phyloP scores from a whole-genome alignment of 768 basidiomycete species.

The Saitozyma sp. region DNA sequence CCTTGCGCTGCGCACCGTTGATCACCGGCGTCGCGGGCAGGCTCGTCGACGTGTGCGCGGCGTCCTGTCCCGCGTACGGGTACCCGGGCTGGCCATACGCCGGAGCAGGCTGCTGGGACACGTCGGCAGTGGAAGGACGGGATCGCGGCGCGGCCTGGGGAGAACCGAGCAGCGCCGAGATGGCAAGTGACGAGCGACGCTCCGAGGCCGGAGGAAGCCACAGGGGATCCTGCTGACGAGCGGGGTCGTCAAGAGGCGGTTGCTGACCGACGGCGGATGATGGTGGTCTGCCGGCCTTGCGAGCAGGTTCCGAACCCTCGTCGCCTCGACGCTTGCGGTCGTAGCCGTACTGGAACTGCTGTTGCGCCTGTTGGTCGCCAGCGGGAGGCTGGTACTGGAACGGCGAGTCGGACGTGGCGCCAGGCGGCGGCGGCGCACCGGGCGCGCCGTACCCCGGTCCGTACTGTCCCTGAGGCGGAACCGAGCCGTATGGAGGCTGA shows the following conservation, averaged over 20 bases:
- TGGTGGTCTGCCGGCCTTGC: constrained; percentile 9
- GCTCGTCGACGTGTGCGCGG: too few species aligned
- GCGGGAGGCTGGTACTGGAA: constrained; percentile 35
- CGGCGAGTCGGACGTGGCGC: constrained; percentile 29
- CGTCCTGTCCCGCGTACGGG: constrained; percentile 2
- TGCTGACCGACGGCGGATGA: constrained; percentile 4
- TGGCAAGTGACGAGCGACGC: constrained; percentile 41
- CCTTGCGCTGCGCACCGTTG: too few species aligned
- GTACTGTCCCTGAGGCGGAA: constrained; percentile 3
- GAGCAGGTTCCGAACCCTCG: constrained; percentile 8
- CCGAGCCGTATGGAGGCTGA: constrained; percentile 3
- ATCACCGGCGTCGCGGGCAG: too few species aligned
- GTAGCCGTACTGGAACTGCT: constrained; percentile 17
- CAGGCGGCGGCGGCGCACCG: neutral
- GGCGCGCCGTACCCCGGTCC: constrained; percentile 8
- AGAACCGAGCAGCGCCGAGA: constrained; percentile 44
- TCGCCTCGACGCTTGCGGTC: constrained; percentile 39
- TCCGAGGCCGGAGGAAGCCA: constrained; percentile 45
- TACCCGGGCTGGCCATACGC: constrained; percentile 5
- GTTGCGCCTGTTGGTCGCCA: constrained; percentile 9
- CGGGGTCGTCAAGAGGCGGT: constrained; percentile 10
- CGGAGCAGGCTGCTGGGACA: neutral
- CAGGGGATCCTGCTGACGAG: constrained; percentile 20
- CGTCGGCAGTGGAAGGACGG: constrained; percentile 26
- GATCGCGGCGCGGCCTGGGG: constrained; percentile 38